Evolutionary conservation across 768 basidiomycete species (phyloP).

Genomic region (Holtermannia corniformis): DNA sequence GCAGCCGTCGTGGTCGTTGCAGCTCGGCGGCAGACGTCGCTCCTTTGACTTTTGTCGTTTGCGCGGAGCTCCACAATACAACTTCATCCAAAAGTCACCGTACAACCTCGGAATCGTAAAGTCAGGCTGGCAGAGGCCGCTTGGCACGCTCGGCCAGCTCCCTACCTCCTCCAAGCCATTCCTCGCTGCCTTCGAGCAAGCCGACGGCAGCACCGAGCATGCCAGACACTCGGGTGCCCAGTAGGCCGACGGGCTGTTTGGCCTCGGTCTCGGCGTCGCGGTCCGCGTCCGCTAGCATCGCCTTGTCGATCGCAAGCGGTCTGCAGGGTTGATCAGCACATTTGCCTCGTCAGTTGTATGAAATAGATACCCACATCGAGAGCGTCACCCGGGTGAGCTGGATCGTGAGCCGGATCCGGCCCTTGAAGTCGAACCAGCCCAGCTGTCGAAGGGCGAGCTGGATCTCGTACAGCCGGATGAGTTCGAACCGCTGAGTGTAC

Average conservation of each 20-base stretch:
- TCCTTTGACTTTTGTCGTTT: too few species aligned
- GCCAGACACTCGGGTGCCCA: neutral
- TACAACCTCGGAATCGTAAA: too few species aligned
- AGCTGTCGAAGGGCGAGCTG: conserved; percentile 66
- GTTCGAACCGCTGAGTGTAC: conserved; percentile 59
- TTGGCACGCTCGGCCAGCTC: too few species aligned
- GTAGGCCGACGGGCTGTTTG: neutral
- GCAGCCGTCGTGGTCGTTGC: too few species aligned
- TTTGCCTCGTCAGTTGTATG: conserved; percentile 52
- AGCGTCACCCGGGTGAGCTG: conserved; percentile 69
- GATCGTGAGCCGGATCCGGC: conserved; percentile 64
- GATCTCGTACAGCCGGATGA: conserved; percentile 69
- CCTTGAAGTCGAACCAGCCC: conserved; percentile 66
- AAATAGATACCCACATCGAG: conserved; percentile 55
- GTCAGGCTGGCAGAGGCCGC: too few species aligned
- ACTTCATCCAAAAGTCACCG: too few species aligned
- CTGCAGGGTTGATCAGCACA: neutral
- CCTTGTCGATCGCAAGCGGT: neutral
- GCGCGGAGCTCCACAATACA: too few species aligned
- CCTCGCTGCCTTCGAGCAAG: neutral
- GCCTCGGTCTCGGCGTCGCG: neutral
- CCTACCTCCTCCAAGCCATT: neutral
- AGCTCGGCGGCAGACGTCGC: too few species aligned
- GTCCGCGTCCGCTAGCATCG: neutral
- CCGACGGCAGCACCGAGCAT: neutral